These are phyloP conservation scores for Phialocephala sp. DNA, from an alignment of 2,329 filamentous ascomycete species.

Conservation along the genomic window DNA sequence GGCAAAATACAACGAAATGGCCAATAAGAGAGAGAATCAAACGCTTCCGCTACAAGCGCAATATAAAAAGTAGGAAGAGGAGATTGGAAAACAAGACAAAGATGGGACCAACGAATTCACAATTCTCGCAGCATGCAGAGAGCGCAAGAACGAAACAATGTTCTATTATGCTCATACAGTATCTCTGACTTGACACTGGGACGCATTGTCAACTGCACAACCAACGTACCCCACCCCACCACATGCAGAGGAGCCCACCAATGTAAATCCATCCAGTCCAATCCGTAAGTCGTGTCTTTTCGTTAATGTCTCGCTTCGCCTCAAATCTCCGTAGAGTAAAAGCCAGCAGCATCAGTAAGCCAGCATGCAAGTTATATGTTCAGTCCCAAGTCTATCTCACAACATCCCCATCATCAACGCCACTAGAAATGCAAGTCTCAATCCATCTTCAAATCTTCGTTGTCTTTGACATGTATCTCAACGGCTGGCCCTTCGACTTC, in stretches of 20 bases:
- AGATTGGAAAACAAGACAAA: neutral
- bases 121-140: neutral
- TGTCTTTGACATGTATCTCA: conserved; percentile 43
- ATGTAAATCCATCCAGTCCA: neutral
- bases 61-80: neutral
- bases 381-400: conserved; percentile 4
- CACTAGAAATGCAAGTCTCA: conserved; percentile 10
- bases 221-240: neutral
- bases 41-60: neutral
- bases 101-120: neutral
- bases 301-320: neutral
- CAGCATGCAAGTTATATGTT: conserved; percentile 10
- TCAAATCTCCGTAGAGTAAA: neutral
- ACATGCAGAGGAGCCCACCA: conserved; percentile 10
- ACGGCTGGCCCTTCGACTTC: conserved; percentile 39
- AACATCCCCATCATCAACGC: conserved; percentile 8
- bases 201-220: neutral
- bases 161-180: conserved; percentile 17
- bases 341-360: neutral
- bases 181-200: conserved; percentile 12
- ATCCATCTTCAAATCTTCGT: conserved; percentile 38
- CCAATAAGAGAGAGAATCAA: neutral
- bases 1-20: neutral
- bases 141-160: conserved; percentile 4
- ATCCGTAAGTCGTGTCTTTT: conserved; percentile 8